A percentile compares a stretch with the other conserved stretches of the same genome.
Evolutionary conservation across 331 rosid genomes (phyloP).

Genomic region (Quercus tomentella): DNA sequence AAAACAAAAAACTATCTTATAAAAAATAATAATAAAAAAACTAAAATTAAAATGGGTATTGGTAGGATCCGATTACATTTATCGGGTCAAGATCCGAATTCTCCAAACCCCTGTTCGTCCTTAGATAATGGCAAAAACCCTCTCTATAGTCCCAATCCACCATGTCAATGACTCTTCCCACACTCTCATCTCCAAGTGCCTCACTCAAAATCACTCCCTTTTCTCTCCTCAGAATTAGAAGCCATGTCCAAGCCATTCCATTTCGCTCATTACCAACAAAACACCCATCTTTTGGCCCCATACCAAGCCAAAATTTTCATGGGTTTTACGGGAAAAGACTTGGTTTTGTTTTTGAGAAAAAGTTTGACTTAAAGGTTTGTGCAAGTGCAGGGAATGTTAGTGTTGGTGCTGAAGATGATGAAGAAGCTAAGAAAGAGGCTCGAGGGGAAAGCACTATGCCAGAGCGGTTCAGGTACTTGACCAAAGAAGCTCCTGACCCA

Average conservation of each 20-base stretch:
- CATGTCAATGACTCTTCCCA: slow-evolving; percentile 47
- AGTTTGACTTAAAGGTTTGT: slow-evolving; percentile 4
- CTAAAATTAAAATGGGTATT: too few species aligned
- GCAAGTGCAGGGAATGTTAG: slow-evolving; percentile 13
- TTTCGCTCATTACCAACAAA: slow-evolving; percentile 21
- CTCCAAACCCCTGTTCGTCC: background rate
- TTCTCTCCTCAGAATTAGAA: slow-evolving; percentile 12
- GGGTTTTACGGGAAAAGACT: slow-evolving; percentile 24
- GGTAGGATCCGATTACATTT: too few species aligned
- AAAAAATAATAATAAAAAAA: too few species aligned
- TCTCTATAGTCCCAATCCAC: slow-evolving; percentile 8
- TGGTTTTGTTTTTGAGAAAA: slow-evolving; percentile 30
- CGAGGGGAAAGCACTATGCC: slow-evolving; percentile 72
- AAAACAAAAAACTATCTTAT: too few species aligned
- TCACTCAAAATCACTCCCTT: slow-evolving; percentile 31
- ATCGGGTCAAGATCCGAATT: background rate
- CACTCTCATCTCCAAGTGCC: slow-evolving; percentile 34
- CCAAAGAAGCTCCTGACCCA: slow-evolving; percentile 68
- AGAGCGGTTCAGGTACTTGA: slow-evolving; percentile 60
- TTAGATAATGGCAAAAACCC: slow-evolving; percentile 20
- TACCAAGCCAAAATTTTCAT: slow-evolving; percentile 8
- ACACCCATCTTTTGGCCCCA: slow-evolving; percentile 20
- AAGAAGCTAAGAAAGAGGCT: slow-evolving; percentile 51
- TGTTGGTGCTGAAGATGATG: slow-evolving; percentile 21
- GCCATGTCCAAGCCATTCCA: slow-evolving; percentile 7